Conservation (phyloP, 1,284 basidiomycete genomes). For the Coniferiporia sulphurascens region DNA sequence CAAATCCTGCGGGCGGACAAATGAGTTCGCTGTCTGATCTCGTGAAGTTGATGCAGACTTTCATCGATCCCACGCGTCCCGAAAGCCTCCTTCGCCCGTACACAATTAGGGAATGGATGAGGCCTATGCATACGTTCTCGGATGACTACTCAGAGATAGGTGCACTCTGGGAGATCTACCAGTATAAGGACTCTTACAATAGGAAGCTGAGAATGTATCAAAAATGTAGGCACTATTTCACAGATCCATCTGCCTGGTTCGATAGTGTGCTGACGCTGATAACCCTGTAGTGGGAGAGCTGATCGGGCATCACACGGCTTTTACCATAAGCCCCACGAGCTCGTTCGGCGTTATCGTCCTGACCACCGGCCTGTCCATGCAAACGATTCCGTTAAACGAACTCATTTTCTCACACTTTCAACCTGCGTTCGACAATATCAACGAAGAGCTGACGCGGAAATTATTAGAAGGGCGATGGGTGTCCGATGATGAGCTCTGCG, state of each 20-base stretch:
- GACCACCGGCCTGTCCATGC: slow-evolving; percentile 36
- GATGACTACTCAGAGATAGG: slow-evolving; percentile 41
- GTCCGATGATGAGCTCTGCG: slow-evolving; percentile 20
- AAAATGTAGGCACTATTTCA: slow-evolving; percentile 25
- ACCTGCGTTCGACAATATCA: slow-evolving; percentile 34
- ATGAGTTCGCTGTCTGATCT: slow-evolving; percentile 44
- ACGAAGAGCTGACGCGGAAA: slow-evolving; percentile 27
- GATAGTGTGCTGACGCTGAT: not conserved
- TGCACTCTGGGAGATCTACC: slow-evolving; percentile 45
- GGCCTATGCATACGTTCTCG: slow-evolving; percentile 36
- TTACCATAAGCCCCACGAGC: slow-evolving; percentile 41
- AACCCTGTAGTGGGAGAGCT: slow-evolving; percentile 37
- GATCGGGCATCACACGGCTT: slow-evolving; percentile 39
- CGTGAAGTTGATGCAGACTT: slow-evolving; percentile 30
- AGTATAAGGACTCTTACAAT: slow-evolving; percentile 29
- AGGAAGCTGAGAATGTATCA: slow-evolving; percentile 35
- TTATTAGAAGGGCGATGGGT: slow-evolving; percentile 36
- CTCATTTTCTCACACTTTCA: slow-evolving; percentile 37
- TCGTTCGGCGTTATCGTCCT: slow-evolving; percentile 45
- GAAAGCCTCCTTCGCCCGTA: slow-evolving; percentile 34
- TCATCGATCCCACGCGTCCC: slow-evolving; percentile 37
- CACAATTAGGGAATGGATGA: slow-evolving; percentile 40
- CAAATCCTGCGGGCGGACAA: slow-evolving; percentile 44
- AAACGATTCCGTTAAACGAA: slow-evolving; percentile 34
- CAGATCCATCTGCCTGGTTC: not conserved